These are phyloP conservation scores for Pulveroboletus sp. DNA, from an alignment of 768 basidiomycete genomes.

Conservation along the genomic window DNA sequence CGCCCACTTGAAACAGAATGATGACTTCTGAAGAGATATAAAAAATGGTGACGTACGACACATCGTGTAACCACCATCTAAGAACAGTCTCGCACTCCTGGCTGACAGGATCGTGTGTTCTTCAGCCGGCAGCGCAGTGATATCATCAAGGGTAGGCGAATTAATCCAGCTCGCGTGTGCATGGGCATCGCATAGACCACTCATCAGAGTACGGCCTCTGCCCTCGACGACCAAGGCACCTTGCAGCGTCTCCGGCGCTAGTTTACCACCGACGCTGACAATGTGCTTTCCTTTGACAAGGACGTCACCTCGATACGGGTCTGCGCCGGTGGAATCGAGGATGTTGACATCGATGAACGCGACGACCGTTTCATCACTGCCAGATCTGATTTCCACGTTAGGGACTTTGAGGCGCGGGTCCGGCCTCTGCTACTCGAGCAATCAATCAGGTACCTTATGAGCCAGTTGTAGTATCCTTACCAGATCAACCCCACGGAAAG, in stretches of 20 bases:
- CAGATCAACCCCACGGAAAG: slow-evolving; percentile 23
- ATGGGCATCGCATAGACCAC: slow-evolving; percentile 35
- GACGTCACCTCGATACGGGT: slow-evolving; percentile 34
- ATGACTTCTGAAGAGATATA: background rate
- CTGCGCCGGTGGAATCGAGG: slow-evolving; percentile 33
- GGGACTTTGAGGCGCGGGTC: slow-evolving; percentile 23
- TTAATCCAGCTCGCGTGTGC: slow-evolving; percentile 33
- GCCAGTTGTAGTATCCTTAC: slow-evolving; percentile 3
- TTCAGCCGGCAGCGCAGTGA: slow-evolving; percentile 28
- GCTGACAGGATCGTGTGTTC: slow-evolving; percentile 32
- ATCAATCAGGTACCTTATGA: background rate
- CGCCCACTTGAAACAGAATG: slow-evolving; percentile 24
- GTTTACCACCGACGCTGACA: slow-evolving; percentile 24
- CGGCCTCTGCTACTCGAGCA: slow-evolving; percentile 14
- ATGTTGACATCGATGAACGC: slow-evolving; percentile 32
- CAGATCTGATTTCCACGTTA: slow-evolving; percentile 22
- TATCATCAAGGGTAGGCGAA: slow-evolving; percentile 28
- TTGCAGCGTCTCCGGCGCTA: slow-evolving; percentile 18
- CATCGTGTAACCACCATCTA: slow-evolving; percentile 38
- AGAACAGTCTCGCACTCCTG: slow-evolving; percentile 31
- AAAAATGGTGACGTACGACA: slow-evolving; percentile 20
- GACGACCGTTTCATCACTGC: slow-evolving; percentile 16
- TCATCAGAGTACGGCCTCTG: slow-evolving; percentile 34
- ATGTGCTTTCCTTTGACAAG: slow-evolving; percentile 32
- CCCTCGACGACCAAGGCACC: slow-evolving; percentile 28